Percentiles rank a stretch among this genome's conserved stretches.
phyloP scores from a whole-genome alignment of 495 filamentous ascomycete species.

The Mycothermus thermophilus region DNA sequence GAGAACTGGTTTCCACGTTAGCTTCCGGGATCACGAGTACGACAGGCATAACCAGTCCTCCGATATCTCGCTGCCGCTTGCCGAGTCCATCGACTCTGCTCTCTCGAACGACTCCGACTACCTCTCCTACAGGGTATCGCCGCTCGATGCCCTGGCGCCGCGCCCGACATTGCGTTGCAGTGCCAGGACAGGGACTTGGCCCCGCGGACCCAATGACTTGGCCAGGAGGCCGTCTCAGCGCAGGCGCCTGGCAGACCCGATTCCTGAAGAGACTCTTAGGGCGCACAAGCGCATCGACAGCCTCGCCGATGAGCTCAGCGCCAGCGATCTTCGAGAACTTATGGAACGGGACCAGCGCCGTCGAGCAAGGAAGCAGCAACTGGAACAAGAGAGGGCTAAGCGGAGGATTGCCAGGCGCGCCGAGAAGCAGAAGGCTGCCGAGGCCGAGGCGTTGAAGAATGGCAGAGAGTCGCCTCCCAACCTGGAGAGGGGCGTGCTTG shows the following conservation, averaged over 20 bases:
- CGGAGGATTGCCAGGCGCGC: conserved; percentile 52
- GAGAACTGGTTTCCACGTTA: conserved; percentile 32
- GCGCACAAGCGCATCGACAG: conserved; percentile 63
- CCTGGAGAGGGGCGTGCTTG: conserved; percentile 39
- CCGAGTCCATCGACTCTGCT: conserved; percentile 59
- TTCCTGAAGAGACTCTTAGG: conserved; percentile 50
- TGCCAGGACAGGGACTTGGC: conserved; percentile 31
- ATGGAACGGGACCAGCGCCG: conserved; percentile 75
- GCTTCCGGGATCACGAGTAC: conserved; percentile 26
- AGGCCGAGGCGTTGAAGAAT: conserved; percentile 23
- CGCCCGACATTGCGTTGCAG: conserved; percentile 66
- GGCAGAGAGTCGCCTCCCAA: conserved; percentile 39
- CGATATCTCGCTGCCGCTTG: conserved; percentile 56
- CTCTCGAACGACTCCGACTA: conserved; percentile 59
- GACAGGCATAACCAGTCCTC: conserved; percentile 51
- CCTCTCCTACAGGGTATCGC: conserved; percentile 58
- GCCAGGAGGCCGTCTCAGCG: conserved; percentile 26
- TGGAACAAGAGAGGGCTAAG: conserved; percentile 57
- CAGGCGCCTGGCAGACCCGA: conserved; percentile 30
- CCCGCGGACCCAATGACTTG: conserved; percentile 10
- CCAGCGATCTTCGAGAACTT: conserved; percentile 63
- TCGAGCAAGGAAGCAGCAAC: conserved; percentile 54
- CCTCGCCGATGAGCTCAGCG: conserved; percentile 67
- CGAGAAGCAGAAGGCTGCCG: conserved; percentile 47
- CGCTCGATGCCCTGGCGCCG: conserved; percentile 60